Evolutionary conservation across 352 stramenopile species (phyloP).

Genomic region (Peronosclerospora sorghi): DNA sequence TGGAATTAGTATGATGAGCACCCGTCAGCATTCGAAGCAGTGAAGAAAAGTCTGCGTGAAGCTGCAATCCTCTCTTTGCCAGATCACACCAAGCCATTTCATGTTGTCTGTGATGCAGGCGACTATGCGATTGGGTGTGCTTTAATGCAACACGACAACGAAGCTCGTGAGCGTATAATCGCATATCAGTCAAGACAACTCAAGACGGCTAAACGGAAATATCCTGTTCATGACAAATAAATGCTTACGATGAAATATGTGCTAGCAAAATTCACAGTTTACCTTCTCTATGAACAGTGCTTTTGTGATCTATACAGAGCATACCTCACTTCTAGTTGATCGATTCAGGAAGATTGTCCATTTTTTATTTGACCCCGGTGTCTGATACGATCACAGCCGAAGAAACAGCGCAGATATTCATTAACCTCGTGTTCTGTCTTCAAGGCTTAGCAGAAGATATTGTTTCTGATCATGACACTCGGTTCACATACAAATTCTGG

Average conservation of each 20-base stretch:
- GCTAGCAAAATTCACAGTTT: too few species aligned
- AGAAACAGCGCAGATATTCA: slow-evolving; percentile 14
- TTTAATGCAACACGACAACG: too few species aligned
- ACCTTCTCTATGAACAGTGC: neutral
- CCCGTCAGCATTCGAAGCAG: neutral
- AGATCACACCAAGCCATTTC: too few species aligned
- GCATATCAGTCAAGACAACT: neutral
- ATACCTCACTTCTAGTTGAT: too few species aligned
- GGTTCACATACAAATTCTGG: slow-evolving; percentile 2
- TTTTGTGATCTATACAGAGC: neutral
- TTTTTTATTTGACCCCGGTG: too few species aligned
- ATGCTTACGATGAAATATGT: too few species aligned
- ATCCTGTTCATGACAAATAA: too few species aligned
- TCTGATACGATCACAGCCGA: slow-evolving; percentile 1
- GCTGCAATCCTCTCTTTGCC: too few species aligned
- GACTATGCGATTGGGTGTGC: too few species aligned
- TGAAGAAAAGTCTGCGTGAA: neutral
- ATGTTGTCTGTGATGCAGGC: too few species aligned
- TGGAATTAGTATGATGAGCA: neutral
- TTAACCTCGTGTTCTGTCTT: slow-evolving; percentile 9
- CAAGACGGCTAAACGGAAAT: neutral
- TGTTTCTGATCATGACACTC: slow-evolving; percentile 1
- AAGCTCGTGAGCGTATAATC: too few species aligned
- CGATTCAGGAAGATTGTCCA: slow-evolving; percentile 22
- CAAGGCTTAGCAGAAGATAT: slow-evolving; percentile 6